phyloP scores from a whole-genome alignment of 2,329 filamentous ascomycete genomes.

The Ascochyta pisi region DNA sequence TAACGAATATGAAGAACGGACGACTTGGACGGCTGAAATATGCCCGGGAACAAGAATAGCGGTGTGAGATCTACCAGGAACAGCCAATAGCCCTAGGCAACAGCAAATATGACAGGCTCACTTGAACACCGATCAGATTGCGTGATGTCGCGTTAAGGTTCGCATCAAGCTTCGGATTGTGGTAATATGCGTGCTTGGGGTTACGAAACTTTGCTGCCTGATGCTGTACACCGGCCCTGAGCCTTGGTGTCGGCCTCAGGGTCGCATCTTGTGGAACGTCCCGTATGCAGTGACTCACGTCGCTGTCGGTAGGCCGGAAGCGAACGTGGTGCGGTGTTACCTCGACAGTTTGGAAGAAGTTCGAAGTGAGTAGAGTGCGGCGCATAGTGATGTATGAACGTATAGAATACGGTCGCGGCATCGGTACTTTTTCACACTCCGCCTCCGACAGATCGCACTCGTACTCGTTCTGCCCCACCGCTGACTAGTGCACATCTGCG shows the following conservation, averaged over 20 bases:
- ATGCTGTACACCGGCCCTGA: background rate
- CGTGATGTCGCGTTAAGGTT: conserved; percentile 1
- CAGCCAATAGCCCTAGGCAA: background rate
- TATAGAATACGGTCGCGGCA: background rate
- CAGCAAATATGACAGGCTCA: background rate
- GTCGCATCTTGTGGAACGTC: background rate
- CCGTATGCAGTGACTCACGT: background rate
- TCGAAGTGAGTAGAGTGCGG: background rate
- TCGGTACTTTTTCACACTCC: conserved; percentile 7
- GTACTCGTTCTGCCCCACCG: background rate
- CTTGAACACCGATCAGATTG: background rate
- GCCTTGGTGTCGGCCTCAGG: background rate
- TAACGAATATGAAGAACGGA: background rate
- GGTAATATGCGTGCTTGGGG: background rate
- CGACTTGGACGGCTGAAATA: background rate
- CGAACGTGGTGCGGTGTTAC: background rate
- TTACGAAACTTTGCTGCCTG: conserved; percentile 3
- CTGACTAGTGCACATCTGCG: background rate
- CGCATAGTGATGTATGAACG: background rate
- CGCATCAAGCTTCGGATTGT: conserved; percentile 1
- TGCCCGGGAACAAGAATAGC: background rate
- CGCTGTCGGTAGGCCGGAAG: background rate
- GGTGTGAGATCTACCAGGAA: background rate
- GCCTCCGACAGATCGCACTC: conserved; percentile 3
- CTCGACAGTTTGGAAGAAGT: too few relatives aligned